Base-by-base conservation (phyloP, 2,329 filamentous ascomycete genomes). In the Fusarium sp. region DNA sequence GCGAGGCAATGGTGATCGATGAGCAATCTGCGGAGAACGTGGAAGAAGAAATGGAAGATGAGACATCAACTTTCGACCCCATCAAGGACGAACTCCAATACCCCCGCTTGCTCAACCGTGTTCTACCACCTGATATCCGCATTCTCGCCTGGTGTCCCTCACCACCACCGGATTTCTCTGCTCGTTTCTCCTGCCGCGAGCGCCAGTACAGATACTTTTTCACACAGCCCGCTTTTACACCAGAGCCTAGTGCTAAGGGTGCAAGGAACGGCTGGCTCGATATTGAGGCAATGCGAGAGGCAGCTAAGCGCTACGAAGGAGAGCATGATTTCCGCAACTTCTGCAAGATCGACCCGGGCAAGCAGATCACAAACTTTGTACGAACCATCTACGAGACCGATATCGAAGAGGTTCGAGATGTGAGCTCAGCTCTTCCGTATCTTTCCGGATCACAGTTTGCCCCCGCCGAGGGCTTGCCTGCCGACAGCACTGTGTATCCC, bases 121-220 rank as follows among this genome's bases (percentile, higher is more conserved):
- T 98, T 18, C 88, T 99, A 4, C 96, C 96, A 7, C 88, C 91
- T 25, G 94, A 97, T 78, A 98, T 99, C 75, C 89, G 94, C 65
- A 85, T 97, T 62, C 86, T 98, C 37, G 96, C 96, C 5, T 99
- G 96, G 96, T 97, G 94, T 77, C 94, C 95, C 0, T 85, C 88
- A 30, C 93, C 92, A 18, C 93, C 94, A 0, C 81, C 87, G 11
- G 88, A 88, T 66, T 99, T 99, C 80, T 94, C 93, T 34, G 96
- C 96, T 7, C 90, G 96, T 42, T 98, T 98, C 85, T 94, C 92
- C 57, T 99, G 96, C 81, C 89, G 91, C 67, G 94, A 98, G 81
- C 88, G 96, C 24, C 91, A 92, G 71, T 99, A 99, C 83, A 90
- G 93, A 61, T 99, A 99, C 81, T 98, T 97, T 84, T 99, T 99